These are phyloP conservation scores for Graphilbum sp. DNA, from an alignment of 2,329 filamentous ascomycete genomes.

Conservation along the genomic window DNA sequence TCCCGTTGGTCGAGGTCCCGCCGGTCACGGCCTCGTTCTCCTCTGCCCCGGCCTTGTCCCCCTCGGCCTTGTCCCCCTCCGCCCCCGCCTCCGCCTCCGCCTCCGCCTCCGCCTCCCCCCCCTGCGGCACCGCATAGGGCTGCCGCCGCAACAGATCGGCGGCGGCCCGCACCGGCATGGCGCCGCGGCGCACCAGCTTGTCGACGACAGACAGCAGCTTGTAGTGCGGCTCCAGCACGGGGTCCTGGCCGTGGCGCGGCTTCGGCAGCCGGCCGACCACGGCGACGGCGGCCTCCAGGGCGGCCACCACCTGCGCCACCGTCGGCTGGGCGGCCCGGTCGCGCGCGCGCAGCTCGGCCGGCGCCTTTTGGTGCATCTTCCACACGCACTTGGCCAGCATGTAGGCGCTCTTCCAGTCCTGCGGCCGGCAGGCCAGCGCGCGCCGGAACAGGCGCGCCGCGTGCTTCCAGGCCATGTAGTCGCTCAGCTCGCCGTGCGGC, in stretches of 20 bases:
- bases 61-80: too few species aligned
- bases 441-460: slow-evolving; percentile 38
- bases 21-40: too few species aligned
- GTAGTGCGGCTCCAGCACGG: slow-evolving; percentile 81
- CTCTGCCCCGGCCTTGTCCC: too few species aligned
- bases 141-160: slow-evolving; percentile 38
- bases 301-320: slow-evolving; percentile 25
- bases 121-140: slow-evolving; percentile 34
- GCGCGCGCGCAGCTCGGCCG: slow-evolving; percentile 25
- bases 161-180: slow-evolving; percentile 30
- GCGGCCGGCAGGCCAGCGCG: slow-evolving; percentile 35
- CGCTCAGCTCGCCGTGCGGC: slow-evolving; percentile 38
- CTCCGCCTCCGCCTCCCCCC: slow-evolving; percentile 27
- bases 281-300: slow-evolving; percentile 33
- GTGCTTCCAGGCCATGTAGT: slow-evolving; percentile 46
- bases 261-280: slow-evolving; percentile 35
- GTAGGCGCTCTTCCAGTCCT: slow-evolving; percentile 43
- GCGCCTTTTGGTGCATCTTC: slow-evolving; percentile 42
- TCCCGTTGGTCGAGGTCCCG: too few species aligned
- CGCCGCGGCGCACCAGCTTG: slow-evolving; percentile 52
- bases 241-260: slow-evolving; percentile 46
- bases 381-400: slow-evolving; percentile 47
- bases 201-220: slow-evolving; percentile 71
- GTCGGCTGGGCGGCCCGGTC: slow-evolving; percentile 23
- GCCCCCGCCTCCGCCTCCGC: slow-evolving; percentile 40